Conservation (phyloP, 2,329 filamentous ascomycete species). For the Hortaea sp. region DNA sequence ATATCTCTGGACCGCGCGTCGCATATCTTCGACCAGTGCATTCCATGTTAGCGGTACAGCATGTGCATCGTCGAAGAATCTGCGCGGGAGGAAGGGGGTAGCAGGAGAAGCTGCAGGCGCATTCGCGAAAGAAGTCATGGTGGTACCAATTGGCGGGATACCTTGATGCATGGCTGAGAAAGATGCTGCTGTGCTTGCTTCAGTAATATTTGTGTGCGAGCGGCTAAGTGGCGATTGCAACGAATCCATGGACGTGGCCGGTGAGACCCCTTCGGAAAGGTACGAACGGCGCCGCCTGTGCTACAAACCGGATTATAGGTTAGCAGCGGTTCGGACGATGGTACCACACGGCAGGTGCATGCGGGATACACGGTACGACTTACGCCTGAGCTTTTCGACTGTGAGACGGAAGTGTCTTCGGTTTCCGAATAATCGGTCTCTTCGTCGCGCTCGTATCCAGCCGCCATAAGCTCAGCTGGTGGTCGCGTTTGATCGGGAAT, state of each 20-base stretch:
- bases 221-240: constrained; percentile 58
- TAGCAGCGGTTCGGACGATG: constrained; percentile 1
- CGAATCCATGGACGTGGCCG: constrained; percentile 85
- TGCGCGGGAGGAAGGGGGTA: constrained; percentile 53
- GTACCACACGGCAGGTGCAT: constrained; percentile 11
- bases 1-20: constrained; percentile 78
- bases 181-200: constrained; percentile 37
- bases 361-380: constrained; percentile 24
- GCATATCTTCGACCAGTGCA: constrained; percentile 84
- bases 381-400: constrained; percentile 61
- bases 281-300: constrained; percentile 57
- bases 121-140: constrained; percentile 46
- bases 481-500: constrained; percentile 84
- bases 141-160: constrained; percentile 41
- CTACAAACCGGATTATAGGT: constrained; percentile 22
- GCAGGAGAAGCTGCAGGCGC: constrained; percentile 27
- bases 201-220: constrained; percentile 44
- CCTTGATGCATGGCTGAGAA: constrained; percentile 34
- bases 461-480: constrained; percentile 82
- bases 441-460: constrained; percentile 68
- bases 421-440: constrained; percentile 79
- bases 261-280: constrained; percentile 62
- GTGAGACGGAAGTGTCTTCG: constrained; percentile 65
- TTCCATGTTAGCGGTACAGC: constrained; percentile 79
- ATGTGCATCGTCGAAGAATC: constrained; percentile 84